Percentiles rank a stretch among this genome's conserved stretches.
These are phyloP conservation scores for Leucogyrophana mollusca DNA, from an alignment of 768 basidiomycete species.

Conservation along the genomic window DNA sequence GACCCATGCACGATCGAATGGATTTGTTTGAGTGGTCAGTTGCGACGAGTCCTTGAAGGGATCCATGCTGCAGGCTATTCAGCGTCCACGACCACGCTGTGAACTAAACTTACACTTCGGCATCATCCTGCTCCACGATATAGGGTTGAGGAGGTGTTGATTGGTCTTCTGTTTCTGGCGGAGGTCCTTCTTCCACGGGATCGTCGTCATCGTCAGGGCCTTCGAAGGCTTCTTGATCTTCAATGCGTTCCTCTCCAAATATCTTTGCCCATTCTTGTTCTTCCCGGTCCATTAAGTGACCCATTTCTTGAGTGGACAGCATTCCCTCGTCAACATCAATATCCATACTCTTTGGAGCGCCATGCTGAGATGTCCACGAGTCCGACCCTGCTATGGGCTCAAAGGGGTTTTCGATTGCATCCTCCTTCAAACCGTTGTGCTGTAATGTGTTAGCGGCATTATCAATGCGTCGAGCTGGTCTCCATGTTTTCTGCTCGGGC, in stretches of 20 bases:
- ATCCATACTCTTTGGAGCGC: constrained; percentile 10
- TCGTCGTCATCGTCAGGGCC: constrained; percentile 7
- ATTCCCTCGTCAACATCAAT: constrained; percentile 29
- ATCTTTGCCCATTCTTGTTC: constrained; percentile 20
- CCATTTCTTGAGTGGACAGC: constrained; percentile 34
- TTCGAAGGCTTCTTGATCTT: constrained; percentile 12
- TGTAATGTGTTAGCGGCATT: constrained; percentile 9
- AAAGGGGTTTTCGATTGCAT: constrained; percentile 21
- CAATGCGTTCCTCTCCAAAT: constrained; percentile 3
- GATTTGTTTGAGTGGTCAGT: background rate
- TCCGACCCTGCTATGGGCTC: constrained; percentile 15
- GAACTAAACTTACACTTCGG: too few relatives aligned
- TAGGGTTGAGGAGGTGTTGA: too few relatives aligned
- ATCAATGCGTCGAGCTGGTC: constrained; percentile 29
- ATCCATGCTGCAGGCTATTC: too few relatives aligned
- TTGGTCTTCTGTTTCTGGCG: too few relatives aligned
- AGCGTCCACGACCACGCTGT: too few relatives aligned
- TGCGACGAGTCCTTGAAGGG: background rate
- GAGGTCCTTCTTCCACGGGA: constrained; percentile 4
- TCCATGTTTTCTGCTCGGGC: constrained; percentile 55
- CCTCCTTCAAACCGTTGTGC: constrained; percentile 22
- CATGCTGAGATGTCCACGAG: constrained; percentile 7
- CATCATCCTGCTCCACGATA: too few relatives aligned
- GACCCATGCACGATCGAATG: background rate
- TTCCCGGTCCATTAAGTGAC: constrained; percentile 18